phyloP scores from a whole-genome alignment of 2,329 filamentous ascomycete genomes.

The Dactylellina sp. region DNA sequence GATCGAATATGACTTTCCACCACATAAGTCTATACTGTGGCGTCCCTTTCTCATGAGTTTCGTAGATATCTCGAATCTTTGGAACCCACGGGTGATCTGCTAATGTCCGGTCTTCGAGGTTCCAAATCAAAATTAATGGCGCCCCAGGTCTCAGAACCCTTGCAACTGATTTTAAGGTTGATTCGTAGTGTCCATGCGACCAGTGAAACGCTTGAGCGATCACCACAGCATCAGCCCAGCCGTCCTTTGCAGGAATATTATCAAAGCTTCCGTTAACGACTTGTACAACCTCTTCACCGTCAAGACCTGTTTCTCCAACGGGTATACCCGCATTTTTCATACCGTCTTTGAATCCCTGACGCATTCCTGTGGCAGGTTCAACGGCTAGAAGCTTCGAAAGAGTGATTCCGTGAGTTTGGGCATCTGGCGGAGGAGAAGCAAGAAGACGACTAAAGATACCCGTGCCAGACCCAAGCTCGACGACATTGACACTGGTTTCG shows the following conservation, averaged over 20 bases:
- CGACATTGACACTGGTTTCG: slow-evolving; percentile 25
- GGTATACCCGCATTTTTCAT: not conserved
- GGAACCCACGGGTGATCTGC: slow-evolving; percentile 43
- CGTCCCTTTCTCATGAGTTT: slow-evolving; percentile 35
- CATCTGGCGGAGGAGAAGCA: slow-evolving; percentile 17
- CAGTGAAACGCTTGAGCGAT: slow-evolving; percentile 56
- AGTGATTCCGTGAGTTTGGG: not conserved
- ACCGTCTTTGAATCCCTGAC: slow-evolving; percentile 20
- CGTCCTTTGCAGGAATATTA: slow-evolving; percentile 27
- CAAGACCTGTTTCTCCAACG: slow-evolving; percentile 4
- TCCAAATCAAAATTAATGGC: slow-evolving; percentile 45
- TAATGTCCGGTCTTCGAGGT: slow-evolving; percentile 39
- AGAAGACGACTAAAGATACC: slow-evolving; percentile 48
- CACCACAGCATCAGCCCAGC: slow-evolving; percentile 42
- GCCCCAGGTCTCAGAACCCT: slow-evolving; percentile 19
- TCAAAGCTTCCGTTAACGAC: slow-evolving; percentile 33
- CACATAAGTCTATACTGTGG: slow-evolving; percentile 43
- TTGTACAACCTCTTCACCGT: slow-evolving; percentile 24
- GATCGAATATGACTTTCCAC: slow-evolving; percentile 45
- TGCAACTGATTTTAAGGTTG: slow-evolving; percentile 13
- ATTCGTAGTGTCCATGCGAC: slow-evolving; percentile 44
- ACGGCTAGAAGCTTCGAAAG: slow-evolving; percentile 36
- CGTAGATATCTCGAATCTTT: slow-evolving; percentile 42
- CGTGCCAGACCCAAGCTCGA: slow-evolving; percentile 49
- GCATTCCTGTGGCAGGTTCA: slow-evolving; percentile 45